Conservation (phyloP, 805 yeast species). For the Dipodascopsis uninucleata region DNA sequence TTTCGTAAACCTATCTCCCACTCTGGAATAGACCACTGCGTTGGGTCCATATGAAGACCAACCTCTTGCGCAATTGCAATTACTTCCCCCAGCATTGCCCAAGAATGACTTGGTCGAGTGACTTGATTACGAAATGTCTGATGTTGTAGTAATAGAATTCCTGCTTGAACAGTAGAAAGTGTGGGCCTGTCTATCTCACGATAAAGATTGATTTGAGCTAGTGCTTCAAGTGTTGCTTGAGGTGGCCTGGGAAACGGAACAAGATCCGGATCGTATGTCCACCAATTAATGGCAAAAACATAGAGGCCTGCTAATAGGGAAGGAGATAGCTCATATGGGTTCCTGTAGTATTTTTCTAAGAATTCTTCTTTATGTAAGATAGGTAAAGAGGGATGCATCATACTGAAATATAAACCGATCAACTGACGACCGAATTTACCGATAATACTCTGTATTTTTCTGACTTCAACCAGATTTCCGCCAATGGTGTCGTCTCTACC, state of each 20-base stretch:
- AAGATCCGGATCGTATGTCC: conserved; percentile 31
- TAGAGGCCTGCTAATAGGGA: conserved; percentile 30
- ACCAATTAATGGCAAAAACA: conserved; percentile 33
- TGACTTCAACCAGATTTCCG: conserved; percentile 28
- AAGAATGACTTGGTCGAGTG: conserved; percentile 54
- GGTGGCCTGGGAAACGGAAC: conserved; percentile 25
- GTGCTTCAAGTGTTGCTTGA: conserved; percentile 26
- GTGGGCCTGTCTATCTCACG: conserved; percentile 35
- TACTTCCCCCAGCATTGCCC: conserved; percentile 67
- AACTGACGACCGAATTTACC: conserved; percentile 29
- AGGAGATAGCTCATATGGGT: conserved; percentile 31
- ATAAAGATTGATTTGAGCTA: conserved; percentile 22
- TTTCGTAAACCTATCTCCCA: conserved; percentile 92
- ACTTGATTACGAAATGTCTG: conserved; percentile 33
- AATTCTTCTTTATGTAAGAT: conserved; percentile 31
- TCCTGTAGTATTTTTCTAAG: conserved; percentile 31
- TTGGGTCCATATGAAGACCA: conserved; percentile 87
- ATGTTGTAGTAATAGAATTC: conserved; percentile 46
- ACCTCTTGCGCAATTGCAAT: conserved; percentile 85
- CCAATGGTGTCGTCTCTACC: conserved; percentile 31
- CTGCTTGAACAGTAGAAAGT: conserved; percentile 41
- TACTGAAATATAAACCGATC: conserved; percentile 28
- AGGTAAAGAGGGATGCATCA: conserved; percentile 31
- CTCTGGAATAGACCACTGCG: conserved; percentile 84
- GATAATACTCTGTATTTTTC: conserved; percentile 30